Conservation (phyloP, 148 eudicot species). For the Polygonum maritimum region DNA sequence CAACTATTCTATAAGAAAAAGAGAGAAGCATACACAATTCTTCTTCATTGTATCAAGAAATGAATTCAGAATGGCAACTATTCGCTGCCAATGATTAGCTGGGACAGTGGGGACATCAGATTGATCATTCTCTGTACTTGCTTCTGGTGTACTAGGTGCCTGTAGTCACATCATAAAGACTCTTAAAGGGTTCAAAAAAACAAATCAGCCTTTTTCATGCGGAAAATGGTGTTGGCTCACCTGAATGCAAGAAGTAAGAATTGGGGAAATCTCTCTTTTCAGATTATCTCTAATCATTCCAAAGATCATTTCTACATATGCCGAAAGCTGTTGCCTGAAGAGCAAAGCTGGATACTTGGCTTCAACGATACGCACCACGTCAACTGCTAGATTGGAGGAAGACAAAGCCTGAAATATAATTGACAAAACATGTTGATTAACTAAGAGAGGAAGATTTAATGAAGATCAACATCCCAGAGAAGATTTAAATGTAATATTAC, state of each 20-base stretch:
- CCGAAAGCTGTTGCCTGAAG: conserved; percentile 90
- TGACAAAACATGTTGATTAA: not conserved
- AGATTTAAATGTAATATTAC: conserved; percentile 22
- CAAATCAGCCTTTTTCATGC: not conserved
- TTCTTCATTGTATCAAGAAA: conserved; percentile 49
- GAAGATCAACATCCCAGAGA: not conserved
- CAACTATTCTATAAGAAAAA: not conserved
- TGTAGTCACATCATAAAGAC: conserved; percentile 15
- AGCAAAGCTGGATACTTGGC: conserved; percentile 94
- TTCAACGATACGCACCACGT: conserved; percentile 56
- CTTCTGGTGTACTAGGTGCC: conserved; percentile 31
- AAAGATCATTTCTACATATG: conserved; percentile 89
- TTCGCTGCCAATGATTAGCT: conserved; percentile 42
- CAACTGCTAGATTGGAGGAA: conserved; percentile 46
- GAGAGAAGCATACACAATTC: conserved; percentile 45
- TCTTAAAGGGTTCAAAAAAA: not conserved
- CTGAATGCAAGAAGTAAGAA: conserved; percentile 67
- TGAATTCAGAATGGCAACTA: conserved; percentile 43
- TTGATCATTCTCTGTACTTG: conserved; percentile 15
- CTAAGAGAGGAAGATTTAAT: not conserved
- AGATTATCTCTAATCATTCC: conserved; percentile 69
- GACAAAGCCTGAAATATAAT: conserved; percentile 17
- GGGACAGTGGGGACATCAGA: conserved; percentile 22
- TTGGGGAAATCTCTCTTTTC: conserved; percentile 54
- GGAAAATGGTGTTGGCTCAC: conserved; percentile 19